Base-by-base conservation (phyloP, 176 grass and related monocot genomes). In the Typha latifolia region DNA sequence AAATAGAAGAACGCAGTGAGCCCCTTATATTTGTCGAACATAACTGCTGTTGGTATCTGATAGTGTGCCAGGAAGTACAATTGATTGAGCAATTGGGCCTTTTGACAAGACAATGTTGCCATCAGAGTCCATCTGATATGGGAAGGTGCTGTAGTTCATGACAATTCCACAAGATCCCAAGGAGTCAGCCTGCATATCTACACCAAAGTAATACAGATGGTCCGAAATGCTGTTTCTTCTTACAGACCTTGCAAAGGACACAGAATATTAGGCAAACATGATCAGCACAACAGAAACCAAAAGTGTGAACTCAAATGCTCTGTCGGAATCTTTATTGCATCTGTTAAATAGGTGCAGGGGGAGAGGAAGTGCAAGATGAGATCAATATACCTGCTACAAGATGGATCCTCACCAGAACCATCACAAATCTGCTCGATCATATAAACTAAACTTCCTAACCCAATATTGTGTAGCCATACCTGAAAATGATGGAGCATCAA, bases 361-460 rank as follows among this genome's bases (percentile, higher is more conserved):
- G 50, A 15, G 27, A 2, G 70, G n/a, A 49, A 61, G 59, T 62
- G 63, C 51, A 62, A 68, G 66, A 69, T 63, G 68, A 22, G 1
- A 8, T 15, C 37, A 75, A 14, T 10, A 68, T 80, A 79, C 90
- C 85, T 93, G 82, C 90, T 67, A 78, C 90, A 93, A 62, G 85
- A 71, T 37, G 90, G 90, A 77, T 93, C 90, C 83, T 88, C 85
- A 13, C 90, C 90, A 24, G 85, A 88, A 72, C 74, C 85, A 19
- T 93, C 85, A 11, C 85, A 93, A 34, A 93, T 73, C 73, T 88
- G 80, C 69, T 93, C 90, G 27, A 75, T 49, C 16, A 72, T 9
- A 53, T 93, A 93, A 29, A 85, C 62, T 11, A 85, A 62, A 75
- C 49, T 93, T 72, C 79, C 89, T 2, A 93, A 26, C 49, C 57